Base-by-base conservation (phyloP, 2,329 filamentous ascomycete species). In the Cercospora beticola region DNA sequence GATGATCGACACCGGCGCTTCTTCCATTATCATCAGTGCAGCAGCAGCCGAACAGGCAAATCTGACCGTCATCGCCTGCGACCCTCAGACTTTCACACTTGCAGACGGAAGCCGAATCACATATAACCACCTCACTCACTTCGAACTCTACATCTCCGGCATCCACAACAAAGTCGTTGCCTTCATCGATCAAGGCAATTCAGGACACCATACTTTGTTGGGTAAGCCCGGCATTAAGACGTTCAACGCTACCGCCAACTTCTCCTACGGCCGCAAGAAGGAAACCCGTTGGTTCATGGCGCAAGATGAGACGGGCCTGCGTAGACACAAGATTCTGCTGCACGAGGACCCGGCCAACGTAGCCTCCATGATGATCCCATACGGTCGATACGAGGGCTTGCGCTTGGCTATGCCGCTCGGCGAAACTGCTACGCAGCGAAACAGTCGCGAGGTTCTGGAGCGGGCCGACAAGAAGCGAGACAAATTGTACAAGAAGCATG, bases 61-160 rank as follows among this genome's bases (percentile, higher is more conserved):
- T 1, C 62, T 68, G 0, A 23, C 2, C 0, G 33, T 68, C 21
- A 9, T 23, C 23, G 2, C 26, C 10, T 63, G 67, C 28, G 23
- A 56, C 3, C 67, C 67, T 0, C 43, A 58, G 26, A 49, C 33
- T n/a, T 68, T 68, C 57, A 1, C 1, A 1, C 57, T 61, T 8
- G 57, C 57, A 23, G 16, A 66, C 18, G 67, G 63, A 2, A 36
- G 14, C 10, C 14, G 18, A 5, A 23, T n/a, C 14, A 33, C 21
- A 14, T 21, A 57, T 18, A 36, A 58, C 49, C 43, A 65, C 9
- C 62, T n/a, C 8, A 28, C 52, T n/a, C 49, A 40, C 16, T 62
- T 68, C 52, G 16, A 63, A 4, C 46, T 68, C n/a, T 66, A 43
- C 67, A 68, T 68, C 5, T 40, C 67, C 9, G 67, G 67, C 46